A percentile compares a stretch with the other conserved stretches of the same genome.
These are phyloP conservation scores for Nitzschia sp. DNA, from an alignment of 108 stramenopile genomes.

Conservation along the genomic window DNA sequence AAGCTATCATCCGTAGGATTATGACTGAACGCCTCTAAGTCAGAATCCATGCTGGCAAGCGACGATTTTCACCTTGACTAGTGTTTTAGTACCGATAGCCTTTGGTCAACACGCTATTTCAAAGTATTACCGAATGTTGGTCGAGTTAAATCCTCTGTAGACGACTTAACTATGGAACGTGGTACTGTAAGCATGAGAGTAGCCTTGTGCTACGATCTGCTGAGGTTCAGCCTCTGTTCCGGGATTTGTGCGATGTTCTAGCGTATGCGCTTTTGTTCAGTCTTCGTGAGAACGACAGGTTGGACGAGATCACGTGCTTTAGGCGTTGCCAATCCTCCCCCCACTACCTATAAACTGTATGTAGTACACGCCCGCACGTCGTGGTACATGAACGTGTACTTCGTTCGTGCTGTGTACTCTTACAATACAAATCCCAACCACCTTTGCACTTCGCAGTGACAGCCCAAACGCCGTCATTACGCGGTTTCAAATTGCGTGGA, in stretches of 20 bases:
- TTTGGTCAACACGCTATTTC: conserved; percentile 64
- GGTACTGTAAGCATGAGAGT: conserved; percentile 93
- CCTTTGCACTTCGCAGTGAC: too few species aligned
- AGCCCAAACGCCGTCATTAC: too few species aligned
- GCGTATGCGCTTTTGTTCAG: too few species aligned
- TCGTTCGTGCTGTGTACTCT: too few species aligned
- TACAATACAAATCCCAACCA: too few species aligned
- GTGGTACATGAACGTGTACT: too few species aligned
- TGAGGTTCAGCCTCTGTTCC: conserved; percentile 95
- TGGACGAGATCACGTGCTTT: too few species aligned
- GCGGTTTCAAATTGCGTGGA: too few species aligned
- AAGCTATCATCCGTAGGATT: conserved; percentile 94
- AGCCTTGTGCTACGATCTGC: conserved; percentile 96
- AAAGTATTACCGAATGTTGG: conserved; percentile 82
- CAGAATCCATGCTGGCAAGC: conserved; percentile 93
- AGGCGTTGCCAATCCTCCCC: too few species aligned
- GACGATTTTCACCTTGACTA: conserved; percentile 83
- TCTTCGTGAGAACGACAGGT: too few species aligned
- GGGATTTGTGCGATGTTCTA: conserved; percentile 72
- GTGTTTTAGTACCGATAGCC: conserved; percentile 78
- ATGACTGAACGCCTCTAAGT: conserved; percentile 96
- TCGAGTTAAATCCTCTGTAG: conserved; percentile 69
- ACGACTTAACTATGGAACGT: conserved; percentile 16
- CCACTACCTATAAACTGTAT: too few species aligned
- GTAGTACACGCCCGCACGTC: too few species aligned